Base-by-base conservation (phyloP, 768 basidiomycete genomes). In the Mrakia gelida region DNA sequence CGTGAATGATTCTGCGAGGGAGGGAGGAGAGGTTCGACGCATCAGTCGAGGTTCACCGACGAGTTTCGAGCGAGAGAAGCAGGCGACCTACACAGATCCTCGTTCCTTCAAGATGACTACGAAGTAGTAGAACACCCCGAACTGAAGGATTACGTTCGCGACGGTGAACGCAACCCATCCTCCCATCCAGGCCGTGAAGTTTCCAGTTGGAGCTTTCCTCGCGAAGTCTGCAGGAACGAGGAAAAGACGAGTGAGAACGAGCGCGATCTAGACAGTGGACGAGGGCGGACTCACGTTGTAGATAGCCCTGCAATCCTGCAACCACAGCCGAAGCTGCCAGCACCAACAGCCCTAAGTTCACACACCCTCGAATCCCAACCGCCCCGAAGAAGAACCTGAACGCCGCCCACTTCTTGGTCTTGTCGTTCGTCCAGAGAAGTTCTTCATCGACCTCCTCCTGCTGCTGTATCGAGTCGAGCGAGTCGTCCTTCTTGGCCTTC, bases 381-480 rank as follows among this genome's bases (percentile, higher is more conserved):
- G 52, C 34, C 11, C 56, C 28, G 49, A 62, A 21, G 54, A 75
- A 75, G 73, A 75, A 75, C 32, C n/a, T 30, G 56, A 56, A 73
- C 9, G 54, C 59, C 1, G 59, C 41, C 26, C n/a, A 7, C 61
- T 75, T 75, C 11, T 30, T 62, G 13, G 5, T 30, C 59, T 43
- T 26, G n/a, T 63, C 59, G 16, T 41, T 62, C 6, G n/a, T 21
- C 63, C 54, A 67, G 3, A 16, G 26, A 1, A 70, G 28, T 45
- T 76, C 75, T 30, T 76, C 75, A 49, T 76, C 65, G 5, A 16
- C 49, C 54, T 76, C 65, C 49, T 68, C 28, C 7, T 59, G n/a
- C 11, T 28, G 9, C 8, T 2, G 45, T 0, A 61, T 41, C 49
- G 59, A 32, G 21, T 26, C 68, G 63, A 52, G 18, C 11, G 16